Percentiles rank a stretch among this genome's conserved stretches.
Evolutionary conservation across 2,329 filamentous ascomycete species (phyloP).

Genomic region (Uncinocarpus reesii): DNA sequence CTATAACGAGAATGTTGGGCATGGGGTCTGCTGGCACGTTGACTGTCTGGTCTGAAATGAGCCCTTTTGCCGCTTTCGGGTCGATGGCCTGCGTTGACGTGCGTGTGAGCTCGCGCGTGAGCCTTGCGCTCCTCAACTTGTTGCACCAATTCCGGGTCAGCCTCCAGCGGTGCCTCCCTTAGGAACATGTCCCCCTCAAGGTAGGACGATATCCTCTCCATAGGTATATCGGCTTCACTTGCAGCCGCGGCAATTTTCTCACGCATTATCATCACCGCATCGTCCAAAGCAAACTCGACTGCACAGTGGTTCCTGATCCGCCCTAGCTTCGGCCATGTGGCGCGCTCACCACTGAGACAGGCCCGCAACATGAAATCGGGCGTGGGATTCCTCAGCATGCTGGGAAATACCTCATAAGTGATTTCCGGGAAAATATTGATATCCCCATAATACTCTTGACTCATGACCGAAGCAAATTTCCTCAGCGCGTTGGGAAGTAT

Average conservation of each 20-base stretch:
- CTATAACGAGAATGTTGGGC: background rate
- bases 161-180: background rate
- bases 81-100: background rate
- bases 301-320: slow-evolving; percentile 78
- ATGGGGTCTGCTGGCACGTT: background rate
- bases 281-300: slow-evolving; percentile 66
- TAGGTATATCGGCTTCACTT: slow-evolving; percentile 2
- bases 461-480: slow-evolving; percentile 70
- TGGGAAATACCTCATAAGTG: slow-evolving; percentile 60
- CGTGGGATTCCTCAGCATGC: slow-evolving; percentile 73
- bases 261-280: slow-evolving; percentile 27
- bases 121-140: background rate
- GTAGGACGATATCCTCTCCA: slow-evolving; percentile 1
- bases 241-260: slow-evolving; percentile 5
- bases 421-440: slow-evolving; percentile 87
- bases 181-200: background rate
- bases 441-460: slow-evolving; percentile 85
- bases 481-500: slow-evolving; percentile 68
- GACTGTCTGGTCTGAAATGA: background rate
- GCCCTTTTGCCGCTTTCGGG: background rate
- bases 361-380: slow-evolving; percentile 75
- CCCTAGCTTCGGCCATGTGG: slow-evolving; percentile 84
- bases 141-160: background rate
- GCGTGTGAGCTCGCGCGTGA: background rate
- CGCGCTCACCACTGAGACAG: slow-evolving; percentile 66